Base-by-base conservation (phyloP, 2,329 filamentous ascomycete genomes). In the Colletotrichum higginsianum region DNA sequence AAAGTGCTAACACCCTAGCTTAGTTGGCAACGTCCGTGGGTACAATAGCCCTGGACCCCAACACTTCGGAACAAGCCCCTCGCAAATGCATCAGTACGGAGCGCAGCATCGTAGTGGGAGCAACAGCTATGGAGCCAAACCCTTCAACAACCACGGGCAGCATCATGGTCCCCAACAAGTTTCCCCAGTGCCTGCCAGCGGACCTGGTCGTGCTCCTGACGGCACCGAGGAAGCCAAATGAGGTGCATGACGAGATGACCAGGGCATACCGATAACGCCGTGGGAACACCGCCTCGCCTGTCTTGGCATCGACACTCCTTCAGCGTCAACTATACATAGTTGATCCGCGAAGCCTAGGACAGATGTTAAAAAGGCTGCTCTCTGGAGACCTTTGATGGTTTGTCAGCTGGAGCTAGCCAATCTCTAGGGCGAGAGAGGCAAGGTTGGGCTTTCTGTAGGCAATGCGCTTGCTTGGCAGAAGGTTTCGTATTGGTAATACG, bases 11-110 rank as follows among this genome's bases (percentile, higher is more conserved):
- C 82, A 80, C 80, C 81, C 79, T 74, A 74, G 73, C 75, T 70
- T 76, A 92, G 88, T 91, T 85, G 87, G 86, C 75, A 88, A 88
- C 72, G 86, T 87, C 77, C 88, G 90, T 76, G 87, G 86, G 64
- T 92, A 91, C 79, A 87, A 85, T 75, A 89, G 88, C 64, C 83
- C 84, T 44, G 87, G 88, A 64, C 85, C 87, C 49, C 89, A 91
- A 75, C 91, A 92, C 73, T 92, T 88, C 78, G 88, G 90, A 66
- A 89, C 87, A 46, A 93, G 91, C 76, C 91, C 91, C 61, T 90
- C 92, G 74, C 89, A 92, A 71, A 82, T 85, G 76, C 90, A 92
- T 78, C 89, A 92, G 75, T 92, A 90, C 77, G 86, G 86, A 2
- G 86, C 86, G 49, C 87, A 88, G 74, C 87, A 90, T 77, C 89